Evolutionary conservation across 139 green algal genomes (phyloP).

Genomic region (Microglena sp.): DNA sequence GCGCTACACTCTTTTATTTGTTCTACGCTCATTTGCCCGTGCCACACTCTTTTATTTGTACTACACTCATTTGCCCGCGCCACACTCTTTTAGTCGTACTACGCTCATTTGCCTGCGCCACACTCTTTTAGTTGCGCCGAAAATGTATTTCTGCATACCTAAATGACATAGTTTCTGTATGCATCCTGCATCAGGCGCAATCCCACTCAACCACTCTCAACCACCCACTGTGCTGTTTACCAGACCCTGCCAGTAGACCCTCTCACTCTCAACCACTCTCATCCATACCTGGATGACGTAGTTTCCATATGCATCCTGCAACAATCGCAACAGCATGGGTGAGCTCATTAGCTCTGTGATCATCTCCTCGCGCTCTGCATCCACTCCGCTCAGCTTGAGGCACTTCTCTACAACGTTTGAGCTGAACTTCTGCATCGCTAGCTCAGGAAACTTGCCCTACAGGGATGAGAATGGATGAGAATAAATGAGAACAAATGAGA

Average conservation of each 20-base stretch:
- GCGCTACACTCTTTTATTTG: no score
- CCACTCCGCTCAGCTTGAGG: constrained; percentile 79
- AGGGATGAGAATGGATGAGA: no score
- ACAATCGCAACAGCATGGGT: constrained; percentile 65
- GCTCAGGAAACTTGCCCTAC: constrained; percentile 65
- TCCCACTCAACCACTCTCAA: no score
- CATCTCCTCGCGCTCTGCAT: constrained; percentile 62
- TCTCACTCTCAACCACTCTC: no score
- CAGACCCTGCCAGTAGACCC: background rate
- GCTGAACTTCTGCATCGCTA: constrained; percentile 93
- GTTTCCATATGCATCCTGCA: constrained; percentile 92
- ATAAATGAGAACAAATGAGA: no score
- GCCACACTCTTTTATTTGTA: no score
- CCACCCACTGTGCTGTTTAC: no score
- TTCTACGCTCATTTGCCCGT: no score
- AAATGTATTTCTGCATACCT: background rate
- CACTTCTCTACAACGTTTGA: constrained; percentile 99
- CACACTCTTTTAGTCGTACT: no score
- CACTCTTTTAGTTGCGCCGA: no score
- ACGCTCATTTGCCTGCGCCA: no score
- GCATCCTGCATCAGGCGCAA: background rate
- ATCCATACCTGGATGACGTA: constrained; percentile 75
- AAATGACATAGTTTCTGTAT: background rate
- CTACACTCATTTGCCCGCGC: no score
- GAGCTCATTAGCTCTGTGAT: constrained; percentile 75